Evolutionary conservation across 192 early-diverging fungal genomes (phyloP), one percentile per base, ranked within the genome.

Genomic region (Backusella circina): DNA sequence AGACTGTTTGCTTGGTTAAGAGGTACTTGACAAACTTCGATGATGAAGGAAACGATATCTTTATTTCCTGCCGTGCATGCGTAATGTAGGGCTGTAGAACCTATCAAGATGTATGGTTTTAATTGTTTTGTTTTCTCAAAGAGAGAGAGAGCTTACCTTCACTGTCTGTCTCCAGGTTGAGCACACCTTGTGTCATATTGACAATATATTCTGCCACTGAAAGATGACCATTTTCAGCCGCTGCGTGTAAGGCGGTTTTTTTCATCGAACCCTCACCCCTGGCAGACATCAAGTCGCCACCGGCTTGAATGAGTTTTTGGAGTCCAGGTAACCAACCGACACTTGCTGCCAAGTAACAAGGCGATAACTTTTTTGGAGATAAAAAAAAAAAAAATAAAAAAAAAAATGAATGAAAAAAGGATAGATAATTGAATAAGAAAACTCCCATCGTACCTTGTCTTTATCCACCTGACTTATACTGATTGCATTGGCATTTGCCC

Each of bases 401-500:
- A 50, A 70, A 16, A 47, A 15, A 38, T 44, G 21, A 61, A 28
- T 61, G 54, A 61, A 61, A n/a, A 26, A 61, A 10, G 23, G 51
- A 61, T 28, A 61, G 12, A 61, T 28, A 47, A 68, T 54, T 9
- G 54, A 67, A 67, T n/a, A 38, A 18, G 38, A n/a, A 33, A 35
- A 33, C 31, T 68, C 67, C 67, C 23, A 33, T 65, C 2, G 12
- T 67, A 75, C 38, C 54, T 78, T 78, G 13, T 82, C 80, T 64
- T 82, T 77, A 36, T 82, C 80, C 13, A 37, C 30, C 28, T 41
- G 57, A 44, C 67, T 67, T 2, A 82, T 50, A 21, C 77, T 71
- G 26, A 72, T 73, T 8, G 80, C 80, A 51, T 82, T 75, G 5
- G 77, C 71, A 71, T 82, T 82, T 1, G 80, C 80, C 28, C 80